Base-by-base conservation (phyloP, 2,329 filamentous ascomycete species). In the Cladosporium sp. region DNA sequence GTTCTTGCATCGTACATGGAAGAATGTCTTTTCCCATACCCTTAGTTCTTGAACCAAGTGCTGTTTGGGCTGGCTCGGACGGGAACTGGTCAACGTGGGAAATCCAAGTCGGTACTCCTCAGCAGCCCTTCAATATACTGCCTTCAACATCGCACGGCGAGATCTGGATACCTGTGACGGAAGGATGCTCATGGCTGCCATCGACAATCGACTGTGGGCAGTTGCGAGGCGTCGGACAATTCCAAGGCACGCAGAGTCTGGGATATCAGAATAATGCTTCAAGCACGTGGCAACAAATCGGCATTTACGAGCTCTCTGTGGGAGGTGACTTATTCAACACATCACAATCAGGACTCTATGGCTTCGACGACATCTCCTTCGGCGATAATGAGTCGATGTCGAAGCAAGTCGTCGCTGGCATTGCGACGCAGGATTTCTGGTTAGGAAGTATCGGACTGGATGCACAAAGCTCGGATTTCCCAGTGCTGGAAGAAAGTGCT, bases 291-390 rank as follows among this genome's bases (percentile, higher is more conserved):
- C 35, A 61, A 6, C 52, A 61, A 13, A 59, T 57, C 39, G 67
- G 66, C 15, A 54, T 60, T 16, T 70, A 65, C 51, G 54, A 55
- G 3, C 53, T 68, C 19, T 56, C 61, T 35, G 51, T 63, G 3
- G 55, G 43, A 7, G 61, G 55, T 3, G 56, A 61, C 45, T 67
- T 83, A 12, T 77, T 75, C 2, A 68, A 78, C 41, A 80, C 78
- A 40, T 25, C 18, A 8, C 36, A 48, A 27, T 84, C 83, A 59
- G 67, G 62, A 0, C 40, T 59, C 2, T 70, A 63, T 42, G 67
- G 67, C 5, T 61, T 55, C 38, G 67, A 69, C 38, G 60, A 56
- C 6, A 40, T 69, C 4, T 62, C 61, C 12, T 48, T 38, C 27
- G 16, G 22, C 12, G 19, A 38, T 18, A 29, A n/a, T 8, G 49